Conservation (phyloP, 176 grass and related monocot species). For the Leersia perrieri region DNA sequence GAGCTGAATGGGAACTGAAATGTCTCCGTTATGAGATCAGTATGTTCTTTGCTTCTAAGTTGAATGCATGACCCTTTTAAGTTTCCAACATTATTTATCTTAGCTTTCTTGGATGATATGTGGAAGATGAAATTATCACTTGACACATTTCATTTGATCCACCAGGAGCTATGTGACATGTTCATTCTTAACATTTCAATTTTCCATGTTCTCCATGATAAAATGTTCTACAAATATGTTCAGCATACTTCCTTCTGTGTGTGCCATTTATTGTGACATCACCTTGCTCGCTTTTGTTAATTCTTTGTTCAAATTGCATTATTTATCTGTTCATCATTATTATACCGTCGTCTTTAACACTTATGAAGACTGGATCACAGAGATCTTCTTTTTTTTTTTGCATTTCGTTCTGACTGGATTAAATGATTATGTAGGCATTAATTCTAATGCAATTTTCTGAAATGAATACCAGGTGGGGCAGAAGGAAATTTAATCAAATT, state of each 20-base stretch:
- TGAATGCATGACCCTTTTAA: too few relatives aligned
- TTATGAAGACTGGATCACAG: conserved; percentile 17
- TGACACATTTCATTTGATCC: too few relatives aligned
- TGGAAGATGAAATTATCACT: too few relatives aligned
- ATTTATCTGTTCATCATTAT: neutral
- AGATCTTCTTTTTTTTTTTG: neutral
- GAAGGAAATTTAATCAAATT: too few relatives aligned
- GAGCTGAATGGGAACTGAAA: too few relatives aligned
- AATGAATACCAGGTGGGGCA: conserved; percentile 67
- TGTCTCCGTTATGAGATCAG: too few relatives aligned
- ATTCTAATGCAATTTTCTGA: conserved; percentile 6
- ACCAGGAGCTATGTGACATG: conserved; percentile 31
- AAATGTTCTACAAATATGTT: neutral
- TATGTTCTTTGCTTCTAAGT: too few relatives aligned
- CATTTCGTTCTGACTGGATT: neutral
- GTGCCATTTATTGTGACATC: neutral
- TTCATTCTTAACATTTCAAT: neutral
- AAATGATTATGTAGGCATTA: neutral
- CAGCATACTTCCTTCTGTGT: conserved; percentile 2
- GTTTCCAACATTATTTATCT: too few relatives aligned
- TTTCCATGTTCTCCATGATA: neutral
- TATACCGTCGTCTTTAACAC: neutral
- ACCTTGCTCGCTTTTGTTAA: neutral
- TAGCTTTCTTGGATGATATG: too few relatives aligned
- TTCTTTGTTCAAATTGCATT: neutral